These are phyloP conservation scores for Geotrichum australiense DNA, from an alignment of 1,139 yeast genomes.

Conservation along the genomic window DNA sequence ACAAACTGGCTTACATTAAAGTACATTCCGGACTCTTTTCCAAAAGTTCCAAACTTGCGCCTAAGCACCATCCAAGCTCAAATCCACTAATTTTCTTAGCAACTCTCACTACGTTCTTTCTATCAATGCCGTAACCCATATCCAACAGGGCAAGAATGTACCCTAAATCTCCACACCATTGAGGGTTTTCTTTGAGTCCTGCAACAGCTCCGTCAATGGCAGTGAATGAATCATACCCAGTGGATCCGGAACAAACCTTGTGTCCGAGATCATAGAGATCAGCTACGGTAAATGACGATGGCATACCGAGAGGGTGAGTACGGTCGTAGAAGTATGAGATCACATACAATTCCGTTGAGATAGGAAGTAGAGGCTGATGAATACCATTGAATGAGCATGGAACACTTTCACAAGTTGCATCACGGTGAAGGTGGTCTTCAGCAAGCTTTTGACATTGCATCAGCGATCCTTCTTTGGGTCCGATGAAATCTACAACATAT, in stretches of 20 bases:
- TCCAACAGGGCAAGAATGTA: constrained; percentile 86
- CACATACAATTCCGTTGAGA: constrained; percentile 70
- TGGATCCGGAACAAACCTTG: constrained; percentile 77
- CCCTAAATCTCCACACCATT: constrained; percentile 88
- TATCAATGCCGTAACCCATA: constrained; percentile 93
- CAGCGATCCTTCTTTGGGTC: constrained; percentile 52
- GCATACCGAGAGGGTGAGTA: constrained; percentile 90
- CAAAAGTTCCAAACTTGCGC: constrained; percentile 88
- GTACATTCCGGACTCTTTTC: too few species aligned
- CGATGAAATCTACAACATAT: constrained; percentile 54
- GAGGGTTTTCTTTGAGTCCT: constrained; percentile 68
- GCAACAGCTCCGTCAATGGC: constrained; percentile 59
- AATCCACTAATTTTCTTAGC: constrained; percentile 83
- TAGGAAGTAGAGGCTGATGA: constrained; percentile 83
- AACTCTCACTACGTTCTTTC: constrained; percentile 79
- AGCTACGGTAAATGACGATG: constrained; percentile 73
- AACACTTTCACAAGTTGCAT: constrained; percentile 54
- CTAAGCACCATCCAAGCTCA: constrained; percentile 97
- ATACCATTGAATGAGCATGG: constrained; percentile 94
- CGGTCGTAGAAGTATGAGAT: constrained; percentile 89
- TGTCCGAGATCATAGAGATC: constrained; percentile 78
- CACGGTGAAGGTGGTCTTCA: constrained; percentile 70
- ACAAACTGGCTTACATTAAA: too few species aligned
- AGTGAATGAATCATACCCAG: constrained; percentile 56
- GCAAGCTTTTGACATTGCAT: constrained; percentile 74